Conservation (phyloP, 75 land plant genomes). For the Cupressus sempervirens region DNA sequence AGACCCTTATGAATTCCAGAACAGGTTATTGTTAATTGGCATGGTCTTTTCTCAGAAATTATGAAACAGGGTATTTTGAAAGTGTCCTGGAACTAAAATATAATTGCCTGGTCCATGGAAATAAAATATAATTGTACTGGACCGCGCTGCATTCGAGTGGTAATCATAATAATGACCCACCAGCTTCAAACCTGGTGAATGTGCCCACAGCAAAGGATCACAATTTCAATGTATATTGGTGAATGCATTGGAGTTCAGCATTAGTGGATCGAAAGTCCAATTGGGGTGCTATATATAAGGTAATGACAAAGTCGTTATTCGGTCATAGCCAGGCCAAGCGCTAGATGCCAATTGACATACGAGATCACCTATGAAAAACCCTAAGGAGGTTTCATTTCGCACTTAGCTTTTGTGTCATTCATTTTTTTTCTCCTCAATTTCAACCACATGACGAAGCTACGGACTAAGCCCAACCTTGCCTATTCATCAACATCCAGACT, state of each 20-base stretch:
- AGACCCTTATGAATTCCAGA: not conserved
- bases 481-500: not conserved
- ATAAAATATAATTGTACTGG: no score
- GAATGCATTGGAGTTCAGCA: not conserved
- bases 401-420: not conserved
- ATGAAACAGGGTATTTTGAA: not conserved
- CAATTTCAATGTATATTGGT: not conserved
- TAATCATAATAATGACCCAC: not conserved
- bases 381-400: not conserved
- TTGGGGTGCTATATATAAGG: not conserved
- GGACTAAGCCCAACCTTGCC: not conserved
- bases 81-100: not conserved
- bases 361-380: not conserved
- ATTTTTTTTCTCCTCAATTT: not conserved
- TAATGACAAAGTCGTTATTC: not conserved
- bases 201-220: not conserved
- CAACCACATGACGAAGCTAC: not conserved
- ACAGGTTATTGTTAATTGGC: not conserved
- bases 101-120: not conserved
- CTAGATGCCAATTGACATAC: not conserved
- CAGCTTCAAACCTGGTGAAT: not conserved
- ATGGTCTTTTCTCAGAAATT: not conserved
- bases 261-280: not conserved
- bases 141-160: not conserved
- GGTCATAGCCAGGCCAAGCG: not conserved